Evolutionary conservation across 495 filamentous ascomycete genomes (phyloP).

Genomic region (Tuber melanosporum): DNA sequence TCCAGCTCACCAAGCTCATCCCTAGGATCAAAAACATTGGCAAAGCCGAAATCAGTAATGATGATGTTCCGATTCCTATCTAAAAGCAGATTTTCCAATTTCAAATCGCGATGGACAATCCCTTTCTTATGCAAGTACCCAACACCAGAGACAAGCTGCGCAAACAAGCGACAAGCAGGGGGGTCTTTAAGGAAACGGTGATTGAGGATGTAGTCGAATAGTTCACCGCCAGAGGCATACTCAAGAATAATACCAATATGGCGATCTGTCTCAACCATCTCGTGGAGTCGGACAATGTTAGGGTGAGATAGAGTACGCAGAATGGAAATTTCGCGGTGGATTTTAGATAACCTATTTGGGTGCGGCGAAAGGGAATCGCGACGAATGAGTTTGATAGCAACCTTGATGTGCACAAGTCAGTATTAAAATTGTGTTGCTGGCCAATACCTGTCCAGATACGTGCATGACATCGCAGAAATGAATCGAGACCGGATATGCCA

Average conservation of each 20-base stretch:
- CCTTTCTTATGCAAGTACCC: conserved; percentile 99
- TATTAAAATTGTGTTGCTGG: conserved; percentile 5
- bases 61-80: conserved; percentile 98
- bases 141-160: conserved; percentile 91
- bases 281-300: conserved; percentile 93
- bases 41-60: conserved; percentile 98
- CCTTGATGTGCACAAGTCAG: conserved; percentile 49
- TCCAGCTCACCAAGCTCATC: conserved; percentile 89
- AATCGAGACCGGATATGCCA: not conserved
- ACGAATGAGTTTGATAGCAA: conserved; percentile 97
- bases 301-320: conserved; percentile 79
- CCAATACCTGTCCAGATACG: not conserved
- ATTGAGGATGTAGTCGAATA: conserved; percentile 97
- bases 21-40: conserved; percentile 85
- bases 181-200: conserved; percentile 94
- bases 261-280: conserved; percentile 95
- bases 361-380: conserved; percentile 81
- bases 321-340: conserved; percentile 92
- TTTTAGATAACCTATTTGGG: conserved; percentile 82
- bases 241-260: conserved; percentile 98
- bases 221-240: conserved; percentile 93
- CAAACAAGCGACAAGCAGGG: conserved; percentile 82
- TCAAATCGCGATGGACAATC: conserved; percentile 95
- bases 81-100: conserved; percentile 91
- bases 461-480: not conserved